Percentiles rank a stretch among this genome's conserved stretches.
phyloP scores from a whole-genome alignment of 2,329 filamentous ascomycete species.

The Stagonosporopsis tanaceti region DNA sequence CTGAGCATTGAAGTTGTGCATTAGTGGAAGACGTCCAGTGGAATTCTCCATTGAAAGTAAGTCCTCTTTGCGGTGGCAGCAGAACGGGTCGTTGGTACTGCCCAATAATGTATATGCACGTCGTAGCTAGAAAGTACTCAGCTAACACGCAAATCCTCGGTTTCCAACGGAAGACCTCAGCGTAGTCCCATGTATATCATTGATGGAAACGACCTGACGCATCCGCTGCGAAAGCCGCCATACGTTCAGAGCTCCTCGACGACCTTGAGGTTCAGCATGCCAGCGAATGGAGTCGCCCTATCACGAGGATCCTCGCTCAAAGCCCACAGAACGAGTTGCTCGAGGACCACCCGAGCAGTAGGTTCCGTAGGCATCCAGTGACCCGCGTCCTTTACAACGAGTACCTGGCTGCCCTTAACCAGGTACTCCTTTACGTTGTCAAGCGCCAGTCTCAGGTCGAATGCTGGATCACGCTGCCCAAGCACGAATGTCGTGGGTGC shows the following conservation, averaged over 20 bases:
- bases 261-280: constrained; percentile 31
- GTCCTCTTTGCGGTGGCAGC: not conserved
- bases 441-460: constrained; percentile 59
- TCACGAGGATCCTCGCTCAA: constrained; percentile 32
- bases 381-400: constrained; percentile 58
- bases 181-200: not conserved
- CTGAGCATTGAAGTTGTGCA: not conserved
- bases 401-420: constrained; percentile 58
- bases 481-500: constrained; percentile 63
- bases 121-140: not conserved
- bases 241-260: constrained; percentile 20
- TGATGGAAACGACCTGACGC: not conserved
- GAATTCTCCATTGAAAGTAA: no score
- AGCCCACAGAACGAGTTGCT: constrained; percentile 48
- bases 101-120: not conserved
- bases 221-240: not conserved
- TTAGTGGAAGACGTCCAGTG: not conserved
- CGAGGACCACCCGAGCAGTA: constrained; percentile 53
- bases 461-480: constrained; percentile 61
- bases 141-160: not conserved
- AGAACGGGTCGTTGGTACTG: not conserved
- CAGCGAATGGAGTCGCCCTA: constrained; percentile 31
- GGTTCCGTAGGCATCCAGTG: constrained; percentile 62
- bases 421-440: constrained; percentile 63
- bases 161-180: not conserved